Percentiles rank a stretch among this genome's conserved stretches.
Evolutionary conservation across 2,329 filamentous ascomycete genomes (phyloP).

Genomic region (Paraphoma sp.): DNA sequence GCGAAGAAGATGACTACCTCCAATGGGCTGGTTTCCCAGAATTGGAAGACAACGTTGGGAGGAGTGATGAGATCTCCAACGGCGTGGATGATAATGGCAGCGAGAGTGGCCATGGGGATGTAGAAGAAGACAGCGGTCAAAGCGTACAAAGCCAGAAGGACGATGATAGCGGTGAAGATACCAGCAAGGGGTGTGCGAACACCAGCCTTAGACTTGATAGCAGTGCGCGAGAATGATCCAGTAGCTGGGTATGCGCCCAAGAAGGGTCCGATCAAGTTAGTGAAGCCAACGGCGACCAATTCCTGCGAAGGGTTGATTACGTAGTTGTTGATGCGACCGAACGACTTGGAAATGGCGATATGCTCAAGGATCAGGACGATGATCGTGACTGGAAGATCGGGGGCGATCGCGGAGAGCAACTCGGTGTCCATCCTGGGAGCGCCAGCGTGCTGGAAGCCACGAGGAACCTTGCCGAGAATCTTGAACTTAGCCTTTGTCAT

Average conservation of each 20-base stretch:
- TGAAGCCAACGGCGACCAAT: constrained; percentile 88
- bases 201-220: constrained; percentile 96
- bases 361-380: constrained; percentile 98
- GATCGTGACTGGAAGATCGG: constrained; percentile 80
- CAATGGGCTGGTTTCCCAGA: constrained; percentile 90
- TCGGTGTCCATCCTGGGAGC: constrained; percentile 71
- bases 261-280: constrained; percentile 89
- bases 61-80: constrained; percentile 91
- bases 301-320: constrained; percentile 95
- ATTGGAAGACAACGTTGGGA: constrained; percentile 90
- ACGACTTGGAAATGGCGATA: constrained; percentile 96
- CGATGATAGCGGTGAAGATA: constrained; percentile 83
- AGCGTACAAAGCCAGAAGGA: constrained; percentile 88
- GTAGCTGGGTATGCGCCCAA: constrained; percentile 90
- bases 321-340: constrained; percentile 95
- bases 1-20: constrained; percentile 93
- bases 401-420: constrained; percentile 72
- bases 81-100: constrained; percentile 94
- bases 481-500: constrained; percentile 68
- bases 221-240: constrained; percentile 93
- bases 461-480: constrained; percentile 54
- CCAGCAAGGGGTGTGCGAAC: constrained; percentile 91
- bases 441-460: constrained; percentile 79
- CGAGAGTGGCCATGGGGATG: constrained; percentile 80
- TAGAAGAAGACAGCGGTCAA: constrained; percentile 91